Evolutionary conservation across 2,329 filamentous ascomycete genomes (phyloP), one percentile per base, ranked within the genome.

Genomic region (Raffaelea ambrosiae): DNA sequence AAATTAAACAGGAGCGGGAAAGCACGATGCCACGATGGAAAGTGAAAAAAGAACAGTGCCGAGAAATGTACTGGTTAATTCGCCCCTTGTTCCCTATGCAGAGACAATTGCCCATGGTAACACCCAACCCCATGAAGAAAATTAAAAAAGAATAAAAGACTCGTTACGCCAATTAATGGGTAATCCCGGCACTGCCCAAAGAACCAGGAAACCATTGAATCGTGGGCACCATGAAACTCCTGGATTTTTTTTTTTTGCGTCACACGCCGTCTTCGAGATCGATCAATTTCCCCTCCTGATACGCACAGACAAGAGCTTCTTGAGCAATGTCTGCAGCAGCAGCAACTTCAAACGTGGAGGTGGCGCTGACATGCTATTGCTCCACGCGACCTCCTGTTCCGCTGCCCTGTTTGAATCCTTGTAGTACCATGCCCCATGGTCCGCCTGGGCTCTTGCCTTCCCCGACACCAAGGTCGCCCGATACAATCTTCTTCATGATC

Each of bases 401-500:
- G 35, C 13, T 19, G 35, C 18, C 73, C 11, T 63, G 64, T 59
- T 68, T 74, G 55, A 78, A 71, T 0, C 73, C 74, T 47, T 77
- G 73, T 3, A 77, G 53, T 8, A 77, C 65, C 3, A 67, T 65
- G 14, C 66, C 70, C 74, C 73, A 78, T 11, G 68, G 64, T 0
- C 69, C 69, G 41, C 66, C 66, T 4, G 65, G 56, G 42, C 61
- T 62, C 51, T 71, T 68, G 48, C 74, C 50, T 20, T 51, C 67
- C 3, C 65, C 59, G 14, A 70, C 65, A 19, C 77, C 74, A 47
- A 81, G 70, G 48, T 72, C 78, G 13, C 86, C 84, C 11, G 74
- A 82, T 1, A 83, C 81, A 52, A 93, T 80, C 52, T 75, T 79
- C 55, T 86, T 78, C 73, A 89, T 84, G 55, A 88, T 72, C 2